Conservation (phyloP, 345 rosid species). For the Linum lewisii region DNA sequence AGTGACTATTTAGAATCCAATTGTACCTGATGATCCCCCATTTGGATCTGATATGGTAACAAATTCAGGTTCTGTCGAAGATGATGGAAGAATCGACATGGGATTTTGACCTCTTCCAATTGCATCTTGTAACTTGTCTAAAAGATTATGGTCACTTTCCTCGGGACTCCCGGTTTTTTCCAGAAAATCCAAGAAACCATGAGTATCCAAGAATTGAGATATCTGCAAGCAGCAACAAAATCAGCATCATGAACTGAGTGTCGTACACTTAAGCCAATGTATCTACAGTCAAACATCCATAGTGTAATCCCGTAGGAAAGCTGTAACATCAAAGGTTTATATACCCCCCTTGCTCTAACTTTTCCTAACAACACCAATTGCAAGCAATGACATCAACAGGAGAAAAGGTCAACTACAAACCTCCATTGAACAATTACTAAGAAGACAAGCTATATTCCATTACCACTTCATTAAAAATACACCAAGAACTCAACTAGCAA, state of each 20-base stretch:
- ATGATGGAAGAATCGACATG: conserved; percentile 60
- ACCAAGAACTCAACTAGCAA: not conserved
- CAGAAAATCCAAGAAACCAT: conserved; percentile 81
- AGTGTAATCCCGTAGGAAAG: not conserved
- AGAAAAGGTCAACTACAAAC: not conserved
- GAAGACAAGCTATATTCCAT: not conserved
- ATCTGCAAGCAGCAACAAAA: conserved; percentile 36
- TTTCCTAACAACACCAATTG: not conserved
- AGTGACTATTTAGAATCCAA: conserved; percentile 8
- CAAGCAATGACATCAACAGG: not conserved
- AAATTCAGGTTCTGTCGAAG: conserved; percentile 63
- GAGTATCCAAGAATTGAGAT: conserved; percentile 68
- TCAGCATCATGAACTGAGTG: not conserved
- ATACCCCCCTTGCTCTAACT: not conserved
- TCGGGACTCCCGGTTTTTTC: conserved; percentile 73
- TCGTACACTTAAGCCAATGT: not conserved
- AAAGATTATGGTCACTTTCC: conserved; percentile 63
- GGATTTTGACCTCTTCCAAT: conserved; percentile 95
- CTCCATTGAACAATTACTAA: not conserved
- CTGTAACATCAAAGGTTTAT: not conserved
- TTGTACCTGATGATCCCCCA: conserved; percentile 56
- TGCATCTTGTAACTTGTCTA: conserved; percentile 94
- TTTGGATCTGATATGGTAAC: conserved; percentile 85
- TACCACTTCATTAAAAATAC: not conserved
- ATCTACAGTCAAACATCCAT: not conserved